Evolutionary conservation across 2,329 filamentous ascomycete species (phyloP), one percentile per base, ranked within the genome.

Genomic region (Diaporthe amygdali): DNA sequence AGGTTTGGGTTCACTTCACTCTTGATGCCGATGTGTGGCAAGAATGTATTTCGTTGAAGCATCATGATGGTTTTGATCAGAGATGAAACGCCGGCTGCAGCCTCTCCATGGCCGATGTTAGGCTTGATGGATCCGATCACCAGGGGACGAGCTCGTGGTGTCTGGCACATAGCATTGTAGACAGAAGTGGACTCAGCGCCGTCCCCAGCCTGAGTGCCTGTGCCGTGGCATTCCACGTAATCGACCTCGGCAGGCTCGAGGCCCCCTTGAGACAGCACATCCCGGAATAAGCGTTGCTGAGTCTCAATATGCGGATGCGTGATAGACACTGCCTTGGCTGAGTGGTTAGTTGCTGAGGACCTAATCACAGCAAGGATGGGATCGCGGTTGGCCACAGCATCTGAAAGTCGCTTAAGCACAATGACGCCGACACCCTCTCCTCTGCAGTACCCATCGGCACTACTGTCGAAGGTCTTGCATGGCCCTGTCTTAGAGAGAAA

Each of bases 181-280:
- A 97, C 92, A 0, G 92, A 94, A 1, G 89, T 85, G 91, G 96
- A 95, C 79, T 97, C 95, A 3, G 90, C 92, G 9, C 90, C 91
- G 77, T 97, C 94, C 71, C 93, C 94, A 32, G 92, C 94, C 79
- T 96, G 93, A 0, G 94, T 97, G 37, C 94, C 94, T 2, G 84
- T 97, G n/a, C 93, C 94, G 79, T 97, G 94, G 90, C 96, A 94
- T 81, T 97, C 94, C 9, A 97, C 91, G 76, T 96, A 96, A 80
- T 90, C 91, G 66, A 97, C 88, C 73, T 95, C 92, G 63, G 90
- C 86, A 1, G 94, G 92, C 76, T 95, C 91, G 25, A 96, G 87
- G 69, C 91, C 91, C 46, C 92, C 91, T 49, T 93, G 89, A 59
- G 91, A 88, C 1, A 96, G 85, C 34, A 96, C 90, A 41, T 89